Base-by-base conservation (phyloP, 2,329 filamentous ascomycete genomes). In the Pseudogymnoascus verrucosus region DNA sequence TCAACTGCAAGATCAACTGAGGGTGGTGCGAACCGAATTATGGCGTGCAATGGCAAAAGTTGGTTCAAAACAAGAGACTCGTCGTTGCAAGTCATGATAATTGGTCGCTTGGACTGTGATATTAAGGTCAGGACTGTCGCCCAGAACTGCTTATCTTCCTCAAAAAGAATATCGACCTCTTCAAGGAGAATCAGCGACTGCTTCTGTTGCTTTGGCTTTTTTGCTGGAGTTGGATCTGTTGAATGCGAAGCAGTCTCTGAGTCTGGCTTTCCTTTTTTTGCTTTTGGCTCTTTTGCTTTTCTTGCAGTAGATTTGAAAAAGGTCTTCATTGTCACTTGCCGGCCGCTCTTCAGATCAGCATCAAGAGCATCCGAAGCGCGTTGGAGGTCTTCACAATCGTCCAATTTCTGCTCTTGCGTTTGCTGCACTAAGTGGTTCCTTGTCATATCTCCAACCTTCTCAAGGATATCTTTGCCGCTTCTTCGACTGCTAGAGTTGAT, bases 61-160 rank as follows among this genome's bases (percentile, higher is more conserved):
- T 88, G 82, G 1, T 91, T 74, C 0, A 93, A 91, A 5, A 99
- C 77, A n/a, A 90, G 78, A n/a, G 79, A 82, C 74, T 97, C 93
- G 67, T 97, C 87, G 69, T 93, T 98, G 78, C 96, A 99, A 0
- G 95, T 99, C 78, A 99, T 89, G 70, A 99, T 83, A 67, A 99
- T 92, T 0, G 95, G 95, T 34, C 95, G 85, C 75, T 91, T 96
- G 0, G 95, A 97, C 69, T 92, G 89, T 8, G 81, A 60, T 64
- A 96, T 91, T 65, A 99, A 82, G 19, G 84, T 83, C 51, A 90
- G 80, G 3, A 98, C 84, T 0, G 91, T 95, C 0, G 82, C 77
- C 95, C 95, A 99, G 72, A 99, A 99, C 67, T 93, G 89, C 74
- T 91, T 93, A 74, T 99, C 95, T 73, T 98, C 93, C 62, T 96